Base-by-base conservation (phyloP, 495 filamentous ascomycete species). In the Aspergillus biplanus region DNA sequence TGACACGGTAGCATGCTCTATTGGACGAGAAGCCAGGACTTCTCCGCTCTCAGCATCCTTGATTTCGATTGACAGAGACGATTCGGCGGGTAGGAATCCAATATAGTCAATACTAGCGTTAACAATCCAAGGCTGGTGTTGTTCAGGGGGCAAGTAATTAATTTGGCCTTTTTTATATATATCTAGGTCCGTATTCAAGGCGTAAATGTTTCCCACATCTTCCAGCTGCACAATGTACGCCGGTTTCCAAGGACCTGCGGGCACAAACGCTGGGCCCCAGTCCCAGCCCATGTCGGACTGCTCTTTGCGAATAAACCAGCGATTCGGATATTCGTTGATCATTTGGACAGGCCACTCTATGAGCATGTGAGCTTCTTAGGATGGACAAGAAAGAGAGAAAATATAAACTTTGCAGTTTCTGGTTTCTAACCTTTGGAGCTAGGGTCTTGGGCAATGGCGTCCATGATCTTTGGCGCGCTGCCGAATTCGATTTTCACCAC, bases 231-330 rank as follows among this genome's bases (percentile, higher is more conserved):
- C 73, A 4, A 87, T 64, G 67, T 81, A 87, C 0, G 83, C 86
- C 37, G 85, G 83, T 65, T 83, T 81, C 88, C 86, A 90, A 9
- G 86, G 82, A n/a, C 88, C 88, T 9, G 84, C 85, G 1, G 88
- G 86, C 5, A 84, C 78, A 67, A 90, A 88, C 1, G 84, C 86
- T 6, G 88, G 88, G 6, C 87, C 86, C 87, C 87, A 90, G 62
- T 89, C 88, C 87, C 87, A 90, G 9, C 88, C 88, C 67, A 90
- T 89, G 64, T 90, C 88, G 9, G 80, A 87, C 65, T 90, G 87
- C 63, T 90, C 83, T 69, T 90, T 90, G 37, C 88, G 85, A 48
- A 89, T 86, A 55, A 84, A 89, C 74, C 83, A 81, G 5, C 86
- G 79, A 59, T 87, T 82, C 0, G 77, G 69, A 59, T 88, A 87